Percentiles rank a stretch among this genome's conserved stretches.
Evolutionary conservation across 1,139 yeast genomes (phyloP).

Genomic region (Blastobotrys proliferans): DNA sequence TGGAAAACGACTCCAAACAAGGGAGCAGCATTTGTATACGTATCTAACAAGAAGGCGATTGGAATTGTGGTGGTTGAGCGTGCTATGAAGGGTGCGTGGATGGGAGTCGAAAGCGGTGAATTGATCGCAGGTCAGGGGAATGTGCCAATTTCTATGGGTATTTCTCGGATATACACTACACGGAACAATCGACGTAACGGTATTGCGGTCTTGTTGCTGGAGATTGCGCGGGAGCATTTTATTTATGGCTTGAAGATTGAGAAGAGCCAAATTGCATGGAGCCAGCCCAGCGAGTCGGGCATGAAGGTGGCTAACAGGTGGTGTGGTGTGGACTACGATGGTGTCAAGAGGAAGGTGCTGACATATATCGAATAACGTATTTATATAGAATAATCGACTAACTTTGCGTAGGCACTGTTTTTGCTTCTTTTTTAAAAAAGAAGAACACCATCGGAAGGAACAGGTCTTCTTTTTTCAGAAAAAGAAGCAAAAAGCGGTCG

Average conservation of each 20-base stretch:
- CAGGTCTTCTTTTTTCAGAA: no score
- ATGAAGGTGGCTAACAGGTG: slow-evolving; percentile 45
- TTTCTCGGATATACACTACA: slow-evolving; percentile 65
- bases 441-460: no score
- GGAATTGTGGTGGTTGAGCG: slow-evolving; percentile 51
- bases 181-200: slow-evolving; percentile 50
- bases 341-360: slow-evolving; percentile 5
- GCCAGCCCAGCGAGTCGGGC: slow-evolving; percentile 68
- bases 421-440: no score
- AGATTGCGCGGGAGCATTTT: slow-evolving; percentile 40
- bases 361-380: slow-evolving; percentile 11
- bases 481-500: no score
- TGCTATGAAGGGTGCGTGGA: slow-evolving; percentile 42
- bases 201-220: slow-evolving; percentile 44
- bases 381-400: neutral
- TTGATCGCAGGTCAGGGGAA: slow-evolving; percentile 34
- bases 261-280: slow-evolving; percentile 52
- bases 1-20: slow-evolving; percentile 40
- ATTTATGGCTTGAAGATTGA: slow-evolving; percentile 50
- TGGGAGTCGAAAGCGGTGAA: slow-evolving; percentile 38
- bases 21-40: slow-evolving; percentile 45
- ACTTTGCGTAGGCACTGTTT: no score
- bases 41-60: slow-evolving; percentile 41
- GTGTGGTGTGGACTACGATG: slow-evolving; percentile 15
- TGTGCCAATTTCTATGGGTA: slow-evolving; percentile 41